A percentile compares a stretch with the other conserved stretches of the same genome.
These are phyloP conservation scores for Candida parachauliodes DNA, from an alignment of 805 yeast genomes.

Conservation along the genomic window DNA sequence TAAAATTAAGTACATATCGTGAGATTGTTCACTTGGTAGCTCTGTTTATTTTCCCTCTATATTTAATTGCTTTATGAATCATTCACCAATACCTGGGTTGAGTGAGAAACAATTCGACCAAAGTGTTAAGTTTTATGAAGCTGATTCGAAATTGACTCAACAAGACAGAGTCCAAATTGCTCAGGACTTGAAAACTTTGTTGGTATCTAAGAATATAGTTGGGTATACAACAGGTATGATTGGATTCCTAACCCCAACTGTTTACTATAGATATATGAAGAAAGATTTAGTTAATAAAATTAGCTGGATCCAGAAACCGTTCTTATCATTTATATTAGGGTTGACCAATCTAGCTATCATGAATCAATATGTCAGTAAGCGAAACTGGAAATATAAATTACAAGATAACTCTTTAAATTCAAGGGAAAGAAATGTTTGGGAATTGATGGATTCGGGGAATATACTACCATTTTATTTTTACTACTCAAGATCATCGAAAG, in stretches of 20 bases:
- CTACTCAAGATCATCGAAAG: slow-evolving; percentile 47
- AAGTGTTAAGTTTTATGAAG: slow-evolving; percentile 29
- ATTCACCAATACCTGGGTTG: slow-evolving; percentile 5
- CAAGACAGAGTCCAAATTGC: slow-evolving; percentile 30
- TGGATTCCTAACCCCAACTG: slow-evolving; percentile 30
- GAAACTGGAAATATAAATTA: slow-evolving; percentile 3
- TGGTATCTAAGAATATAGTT: slow-evolving; percentile 19
- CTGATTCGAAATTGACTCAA: slow-evolving; percentile 29
- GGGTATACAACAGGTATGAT: slow-evolving; percentile 25
- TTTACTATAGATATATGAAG: slow-evolving; percentile 16
- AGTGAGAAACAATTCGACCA: slow-evolving; percentile 3
- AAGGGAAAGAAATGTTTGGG: slow-evolving; percentile 26
- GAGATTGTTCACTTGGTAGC: too few species aligned
- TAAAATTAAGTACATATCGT: not conserved
- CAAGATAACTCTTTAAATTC: not conserved
- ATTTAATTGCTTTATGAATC: not conserved
- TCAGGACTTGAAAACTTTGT: slow-evolving; percentile 21
- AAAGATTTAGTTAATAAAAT: slow-evolving; percentile 4
- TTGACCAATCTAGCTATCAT: slow-evolving; percentile 21
- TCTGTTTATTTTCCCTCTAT: not conserved
- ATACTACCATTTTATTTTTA: slow-evolving; percentile 41
- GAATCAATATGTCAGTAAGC: not conserved
- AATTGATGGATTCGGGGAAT: slow-evolving; percentile 32
- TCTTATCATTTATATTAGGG: slow-evolving; percentile 30
- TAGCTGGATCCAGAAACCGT: slow-evolving; percentile 25